Evolutionary conservation across 108 stramenopile species (phyloP).

Genomic region (Pseudonitzschia multiseries): DNA sequence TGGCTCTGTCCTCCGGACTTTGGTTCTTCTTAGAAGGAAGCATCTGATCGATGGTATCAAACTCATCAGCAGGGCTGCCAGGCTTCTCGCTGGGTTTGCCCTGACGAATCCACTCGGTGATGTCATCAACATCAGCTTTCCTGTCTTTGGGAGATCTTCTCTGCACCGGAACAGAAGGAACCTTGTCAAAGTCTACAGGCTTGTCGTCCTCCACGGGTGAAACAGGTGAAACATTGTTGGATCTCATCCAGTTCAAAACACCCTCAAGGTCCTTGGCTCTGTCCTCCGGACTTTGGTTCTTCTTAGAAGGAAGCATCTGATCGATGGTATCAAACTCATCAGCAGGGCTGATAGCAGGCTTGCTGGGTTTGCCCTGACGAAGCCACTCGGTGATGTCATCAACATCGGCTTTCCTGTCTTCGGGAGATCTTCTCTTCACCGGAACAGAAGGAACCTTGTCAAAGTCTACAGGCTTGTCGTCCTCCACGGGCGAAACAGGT

Average conservation of each 20-base stretch:
- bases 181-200: not conserved
- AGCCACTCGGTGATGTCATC: conserved; percentile 17
- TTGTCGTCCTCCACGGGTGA: not conserved
- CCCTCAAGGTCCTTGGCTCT: conserved; percentile 37
- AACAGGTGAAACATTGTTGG: conserved; percentile 15
- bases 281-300: conserved; percentile 18
- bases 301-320: conserved; percentile 26
- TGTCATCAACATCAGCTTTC: conserved; percentile 28
- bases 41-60: conserved; percentile 25
- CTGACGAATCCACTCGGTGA: conserved; percentile 33
- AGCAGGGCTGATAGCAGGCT: not conserved
- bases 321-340: conserved; percentile 26
- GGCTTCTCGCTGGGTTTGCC: conserved; percentile 6
- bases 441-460: conserved; percentile 20
- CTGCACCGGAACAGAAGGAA: conserved; percentile 7
- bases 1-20: conserved; percentile 27
- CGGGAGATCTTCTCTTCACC: conserved; percentile 11
- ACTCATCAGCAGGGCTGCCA: conserved; percentile 2
- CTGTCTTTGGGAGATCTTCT: conserved; percentile 18
- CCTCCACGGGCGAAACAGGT: not conserved
- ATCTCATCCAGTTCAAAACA: conserved; percentile 36
- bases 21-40: conserved; percentile 23
- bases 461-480: conserved; percentile 3
- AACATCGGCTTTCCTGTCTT: conserved; percentile 14
- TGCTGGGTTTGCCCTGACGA: conserved; percentile 13